Conservation (phyloP, 805 yeast species). For the Candida dendrica region DNA sequence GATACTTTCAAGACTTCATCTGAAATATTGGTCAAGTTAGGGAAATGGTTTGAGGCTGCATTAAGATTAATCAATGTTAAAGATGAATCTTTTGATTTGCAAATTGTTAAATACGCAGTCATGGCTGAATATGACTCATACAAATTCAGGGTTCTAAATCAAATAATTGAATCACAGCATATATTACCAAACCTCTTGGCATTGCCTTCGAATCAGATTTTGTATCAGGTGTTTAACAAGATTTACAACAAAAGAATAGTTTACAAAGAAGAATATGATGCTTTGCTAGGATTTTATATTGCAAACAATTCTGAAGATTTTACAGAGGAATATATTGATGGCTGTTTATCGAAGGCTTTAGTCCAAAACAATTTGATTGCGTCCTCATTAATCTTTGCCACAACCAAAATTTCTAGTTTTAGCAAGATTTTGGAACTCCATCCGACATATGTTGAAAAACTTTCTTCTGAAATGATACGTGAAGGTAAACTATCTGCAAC, state of each 20-base stretch:
- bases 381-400: constrained; percentile 8
- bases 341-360: constrained; percentile 4
- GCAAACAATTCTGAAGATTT: constrained; percentile 2
- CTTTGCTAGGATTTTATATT: constrained; percentile 1
- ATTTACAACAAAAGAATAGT: constrained; percentile 8
- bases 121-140: constrained; percentile 8
- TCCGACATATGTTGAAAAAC: constrained; percentile 2
- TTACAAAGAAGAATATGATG: constrained; percentile 8
- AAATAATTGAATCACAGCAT: constrained; percentile 4
- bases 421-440: constrained; percentile 7
- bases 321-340: constrained; percentile 2
- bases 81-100: constrained; percentile 6
- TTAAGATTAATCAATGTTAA: constrained; percentile 9
- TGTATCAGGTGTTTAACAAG: constrained; percentile 8
- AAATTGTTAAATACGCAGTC: constrained; percentile 8
- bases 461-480: constrained; percentile 13
- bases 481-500: constrained; percentile 9
- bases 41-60: constrained; percentile 16
- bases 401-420: constrained; percentile 9
- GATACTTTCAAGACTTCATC: constrained; percentile 7
- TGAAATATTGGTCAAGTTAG: constrained; percentile 11
- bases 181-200: constrained; percentile 1
- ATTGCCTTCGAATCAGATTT: constrained; percentile 4
- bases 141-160: constrained; percentile 6
- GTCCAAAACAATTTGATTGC: constrained; percentile 15